phyloP scores from a whole-genome alignment of 148 eudicot genomes.

The Salicornia ramosissima region DNA sequence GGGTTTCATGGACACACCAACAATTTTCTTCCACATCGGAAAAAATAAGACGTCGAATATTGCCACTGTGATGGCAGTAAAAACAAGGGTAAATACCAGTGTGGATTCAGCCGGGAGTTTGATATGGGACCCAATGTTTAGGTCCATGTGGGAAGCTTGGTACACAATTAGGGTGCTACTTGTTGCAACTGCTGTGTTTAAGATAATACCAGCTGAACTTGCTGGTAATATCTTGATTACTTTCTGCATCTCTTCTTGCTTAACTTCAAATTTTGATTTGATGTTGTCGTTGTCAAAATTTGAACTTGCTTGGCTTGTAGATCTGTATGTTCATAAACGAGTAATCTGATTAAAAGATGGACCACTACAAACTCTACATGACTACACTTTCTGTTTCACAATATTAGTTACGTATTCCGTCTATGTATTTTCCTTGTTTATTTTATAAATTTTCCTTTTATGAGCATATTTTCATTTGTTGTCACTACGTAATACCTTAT shows the following conservation, averaged over 20 bases:
- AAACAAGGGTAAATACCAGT: background rate
- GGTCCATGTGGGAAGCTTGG: background rate
- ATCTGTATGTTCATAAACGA: background rate
- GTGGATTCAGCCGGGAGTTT: constrained; percentile 7
- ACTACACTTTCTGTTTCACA: too few species aligned
- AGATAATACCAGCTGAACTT: constrained; percentile 1
- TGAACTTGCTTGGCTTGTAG: background rate
- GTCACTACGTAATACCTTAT: too few species aligned
- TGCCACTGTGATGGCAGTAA: constrained; percentile 2
- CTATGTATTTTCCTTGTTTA: too few species aligned
- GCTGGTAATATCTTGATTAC: background rate
- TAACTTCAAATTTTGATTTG: background rate
- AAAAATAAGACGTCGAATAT: constrained; percentile 6
- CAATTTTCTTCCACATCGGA: background rate
- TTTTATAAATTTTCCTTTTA: too few species aligned
- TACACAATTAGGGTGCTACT: background rate
- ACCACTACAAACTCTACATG: too few species aligned
- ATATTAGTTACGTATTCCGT: too few species aligned
- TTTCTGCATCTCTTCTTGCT: background rate
- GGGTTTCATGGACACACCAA: constrained; percentile 8
- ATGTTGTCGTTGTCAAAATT: background rate
- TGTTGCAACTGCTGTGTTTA: background rate
- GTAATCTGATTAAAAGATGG: too few species aligned
- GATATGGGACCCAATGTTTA: background rate
- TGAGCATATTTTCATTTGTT: too few species aligned